Evolutionary conservation across 139 green algal genomes (phyloP), one percentile per base, ranked within the genome.

Genomic region (Chlamydomonas sphaeroides): DNA sequence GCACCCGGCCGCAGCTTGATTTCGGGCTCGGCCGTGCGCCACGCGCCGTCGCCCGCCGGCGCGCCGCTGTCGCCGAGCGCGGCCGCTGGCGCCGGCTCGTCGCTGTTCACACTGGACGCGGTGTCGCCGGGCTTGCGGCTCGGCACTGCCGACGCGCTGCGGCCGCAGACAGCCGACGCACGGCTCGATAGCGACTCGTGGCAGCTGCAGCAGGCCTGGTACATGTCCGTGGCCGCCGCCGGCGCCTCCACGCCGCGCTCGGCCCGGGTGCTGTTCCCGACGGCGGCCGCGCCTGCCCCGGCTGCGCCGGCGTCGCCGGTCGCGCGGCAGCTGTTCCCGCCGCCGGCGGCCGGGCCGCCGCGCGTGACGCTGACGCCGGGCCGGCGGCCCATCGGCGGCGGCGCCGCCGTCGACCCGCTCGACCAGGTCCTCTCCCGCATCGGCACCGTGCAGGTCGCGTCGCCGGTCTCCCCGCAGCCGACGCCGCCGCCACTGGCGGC

Each of bases 381-480:
- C 23, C 56, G 49, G 49, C 8, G 49, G 49, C 2, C 49, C n/a
- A n/a, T n/a, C n/a, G n/a, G 49, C 49, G 8, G 49, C 49, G 49
- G 49, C 49, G 49, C 41, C 17, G n/a, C n/a, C n/a, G n/a, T n/a
- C n/a, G 72, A 80, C 74, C 39, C 63, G n/a, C 74, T 80, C 53
- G 61, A 62, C 10, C 18, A 33, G n/a, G 17, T 71, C 1, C 30
- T 80, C 25, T 49, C 39, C 1, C 7, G 45, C 42, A 80, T 80
- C 59, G n/a, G n/a, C n/a, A 35, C n/a, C 8, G 74, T 80, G 30
- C 59, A 80, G 59, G 74, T 80, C 20, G 74, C 74, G 30, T 80
- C 74, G 39, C 72, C 72, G 3, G 71, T 79, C 45, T 53, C 45
- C 45, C 14, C 45, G 45, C 45, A 53, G 45, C 11, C 45, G 45